phyloP scores from a whole-genome alignment of 306 rosid species.

The Carpinus viminea region DNA sequence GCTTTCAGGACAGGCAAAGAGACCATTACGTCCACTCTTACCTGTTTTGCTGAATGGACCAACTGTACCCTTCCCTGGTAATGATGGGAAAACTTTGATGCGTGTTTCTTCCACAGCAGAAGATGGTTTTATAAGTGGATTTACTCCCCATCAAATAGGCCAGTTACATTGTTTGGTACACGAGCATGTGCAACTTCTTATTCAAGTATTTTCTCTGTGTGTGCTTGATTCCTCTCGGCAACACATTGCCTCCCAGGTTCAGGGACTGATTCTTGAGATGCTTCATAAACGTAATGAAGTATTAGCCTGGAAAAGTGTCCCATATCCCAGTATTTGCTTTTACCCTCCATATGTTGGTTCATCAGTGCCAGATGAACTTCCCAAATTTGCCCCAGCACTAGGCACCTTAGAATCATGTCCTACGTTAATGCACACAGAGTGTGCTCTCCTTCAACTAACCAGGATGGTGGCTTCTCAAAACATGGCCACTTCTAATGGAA shows the following conservation, averaged over 20 bases:
- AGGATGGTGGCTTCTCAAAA: conserved; percentile 30
- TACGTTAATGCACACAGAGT: conserved; percentile 32
- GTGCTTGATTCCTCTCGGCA: conserved; percentile 74
- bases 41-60: conserved; percentile 63
- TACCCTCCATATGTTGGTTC: conserved; percentile 42
- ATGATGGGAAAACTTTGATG: conserved; percentile 43
- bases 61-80: conserved; percentile 36
- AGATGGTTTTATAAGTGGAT: conserved; percentile 67
- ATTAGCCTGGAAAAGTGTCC: conserved; percentile 50
- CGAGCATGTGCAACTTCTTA: conserved; percentile 88
- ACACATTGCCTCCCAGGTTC: conserved; percentile 79
- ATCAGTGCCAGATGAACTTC: conserved; percentile 48
- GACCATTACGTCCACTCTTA: conserved; percentile 81
- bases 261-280: conserved; percentile 74
- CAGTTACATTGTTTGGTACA: conserved; percentile 81
- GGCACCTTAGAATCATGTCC: conserved; percentile 38
- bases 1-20: conserved; percentile 50
- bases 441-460: conserved; percentile 45
- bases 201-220: conserved; percentile 84
- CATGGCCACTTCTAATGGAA: conserved; percentile 37
- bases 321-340: conserved; percentile 81
- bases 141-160: conserved; percentile 76
- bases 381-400: conserved; percentile 40
- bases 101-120: conserved; percentile 54
- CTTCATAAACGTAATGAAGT: conserved; percentile 67